These are phyloP conservation scores for Cutaneotrichosporon mucoides DNA, from an alignment of 1,284 basidiomycete species.

Conservation along the genomic window DNA sequence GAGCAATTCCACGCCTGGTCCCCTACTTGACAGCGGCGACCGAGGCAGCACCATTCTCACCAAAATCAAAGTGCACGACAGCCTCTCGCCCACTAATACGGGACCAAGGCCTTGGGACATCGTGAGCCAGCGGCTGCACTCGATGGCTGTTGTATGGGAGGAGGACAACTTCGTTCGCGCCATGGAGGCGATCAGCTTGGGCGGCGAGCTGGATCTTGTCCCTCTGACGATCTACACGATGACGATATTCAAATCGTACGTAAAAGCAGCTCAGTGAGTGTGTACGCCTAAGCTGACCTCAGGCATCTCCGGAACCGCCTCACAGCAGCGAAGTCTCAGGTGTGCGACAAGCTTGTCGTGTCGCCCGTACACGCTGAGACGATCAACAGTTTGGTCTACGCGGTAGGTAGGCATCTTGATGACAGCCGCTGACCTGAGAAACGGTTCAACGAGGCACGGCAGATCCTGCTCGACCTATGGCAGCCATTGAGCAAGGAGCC, in stretches of 20 bases:
- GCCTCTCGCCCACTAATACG: background rate
- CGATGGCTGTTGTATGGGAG: slow-evolving; percentile 85
- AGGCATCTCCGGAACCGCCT: slow-evolving; percentile 63
- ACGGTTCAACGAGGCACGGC: slow-evolving; percentile 68
- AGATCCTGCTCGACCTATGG: slow-evolving; percentile 65
- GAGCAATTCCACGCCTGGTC: background rate
- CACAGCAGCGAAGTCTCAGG: slow-evolving; percentile 67
- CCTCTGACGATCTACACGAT: slow-evolving; percentile 83
- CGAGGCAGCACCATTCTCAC: background rate
- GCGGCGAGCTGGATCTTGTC: slow-evolving; percentile 69
- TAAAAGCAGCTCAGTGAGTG: slow-evolving; percentile 11
- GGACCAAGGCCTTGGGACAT: slow-evolving; percentile 70
- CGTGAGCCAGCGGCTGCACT: slow-evolving; percentile 72
- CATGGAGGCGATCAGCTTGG: slow-evolving; percentile 72
- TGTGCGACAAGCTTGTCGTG: slow-evolving; percentile 79
- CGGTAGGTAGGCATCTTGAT: slow-evolving; percentile 28
- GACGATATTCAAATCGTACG: slow-evolving; percentile 81
- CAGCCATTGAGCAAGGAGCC: slow-evolving; percentile 20
- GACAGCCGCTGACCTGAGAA: slow-evolving; percentile 25
- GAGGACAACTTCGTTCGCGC: slow-evolving; percentile 69
- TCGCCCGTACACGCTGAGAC: slow-evolving; percentile 87
- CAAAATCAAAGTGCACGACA: background rate
- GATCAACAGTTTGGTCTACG: slow-evolving; percentile 73
- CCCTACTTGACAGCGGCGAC: background rate
- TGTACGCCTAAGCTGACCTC: too few species aligned